Base-by-base conservation (phyloP, 371 early-diverging fungal genomes). In the Mortierella sp. region DNA sequence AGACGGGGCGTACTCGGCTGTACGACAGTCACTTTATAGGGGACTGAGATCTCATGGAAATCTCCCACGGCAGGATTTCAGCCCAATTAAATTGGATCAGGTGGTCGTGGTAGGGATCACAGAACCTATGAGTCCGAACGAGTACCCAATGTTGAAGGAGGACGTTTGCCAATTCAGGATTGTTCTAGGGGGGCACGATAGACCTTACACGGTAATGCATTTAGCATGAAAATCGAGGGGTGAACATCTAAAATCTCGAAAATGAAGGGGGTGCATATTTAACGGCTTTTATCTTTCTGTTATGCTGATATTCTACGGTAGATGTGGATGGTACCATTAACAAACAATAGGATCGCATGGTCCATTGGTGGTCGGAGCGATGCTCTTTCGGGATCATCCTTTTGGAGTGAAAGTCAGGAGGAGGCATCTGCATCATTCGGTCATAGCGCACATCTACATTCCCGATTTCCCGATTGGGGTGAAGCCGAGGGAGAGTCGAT, bases 311-410 rank as follows among this genome's bases (percentile, higher is more conserved):
- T 49, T 49, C n/a, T 20, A 20, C 6, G 16, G n/a, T 6, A 80
- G 80, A 80, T 80, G 80, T 80, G 80, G 80, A 80, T 80, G 80
- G 75, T 71, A 0, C 80, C 80, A 30, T 37, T 80, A n/a, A 61
- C 75, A 5, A 70, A 75, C 47, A 80, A 80, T 54, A 62, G 80
- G 52, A 62, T 80, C 11, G 80, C 72, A 61, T 80, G 80, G 80
- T 75, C 75, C 5, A 75, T 80, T 39, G 80, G 80, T 16, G 80
- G 80, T 0, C 37, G 80, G 26, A 80, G 70, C 51, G 72, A 80
- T 11, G 58, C 72, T 9, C 12, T 58, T 0, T 64, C 58, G 2
- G 80, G 75, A 14, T 70, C 75, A 6, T 62, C 62, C 0, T 68
- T 68, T 35, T 80, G 75, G 75, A 80, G 75, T 20, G 68, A 71